Evolutionary conservation across 1,139 yeast genomes (phyloP).

Genomic region (Candida glucosophila): DNA sequence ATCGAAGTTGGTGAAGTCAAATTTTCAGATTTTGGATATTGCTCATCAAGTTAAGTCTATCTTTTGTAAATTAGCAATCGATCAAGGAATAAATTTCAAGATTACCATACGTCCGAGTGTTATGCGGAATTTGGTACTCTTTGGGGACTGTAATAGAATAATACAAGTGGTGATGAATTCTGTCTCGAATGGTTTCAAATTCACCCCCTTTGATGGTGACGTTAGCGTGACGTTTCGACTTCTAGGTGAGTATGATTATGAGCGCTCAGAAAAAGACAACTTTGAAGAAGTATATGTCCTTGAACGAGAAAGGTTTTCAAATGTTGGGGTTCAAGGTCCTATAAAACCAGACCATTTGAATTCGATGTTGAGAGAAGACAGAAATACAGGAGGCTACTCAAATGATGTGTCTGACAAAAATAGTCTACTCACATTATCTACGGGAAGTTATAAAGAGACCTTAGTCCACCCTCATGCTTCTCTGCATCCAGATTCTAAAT

Average conservation of each 20-base stretch:
- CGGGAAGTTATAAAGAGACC: constrained; percentile 47
- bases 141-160: constrained; percentile 82
- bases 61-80: constrained; percentile 75
- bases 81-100: constrained; percentile 60
- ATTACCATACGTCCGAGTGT: constrained; percentile 53
- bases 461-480: constrained; percentile 13
- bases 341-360: background rate
- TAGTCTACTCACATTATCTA: constrained; percentile 41
- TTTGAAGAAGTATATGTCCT: constrained; percentile 22
- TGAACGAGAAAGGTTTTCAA: background rate
- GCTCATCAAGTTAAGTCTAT: constrained; percentile 82
- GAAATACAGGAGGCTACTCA: background rate
- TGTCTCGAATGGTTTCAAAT: constrained; percentile 79
- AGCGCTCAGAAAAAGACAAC: constrained; percentile 21
- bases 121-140: constrained; percentile 52
- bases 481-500: constrained; percentile 27
- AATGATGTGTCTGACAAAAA: constrained; percentile 5
- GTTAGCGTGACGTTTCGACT: constrained; percentile 61
- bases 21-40: constrained; percentile 67
- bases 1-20: constrained; percentile 73
- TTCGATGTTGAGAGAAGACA: background rate
- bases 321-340: too few relatives aligned
- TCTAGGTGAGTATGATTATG: constrained; percentile 65
- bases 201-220: constrained; percentile 80
- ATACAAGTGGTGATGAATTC: constrained; percentile 83